phyloP scores from a whole-genome alignment of 2,329 filamentous ascomycete species.

The Oidium heveae region DNA sequence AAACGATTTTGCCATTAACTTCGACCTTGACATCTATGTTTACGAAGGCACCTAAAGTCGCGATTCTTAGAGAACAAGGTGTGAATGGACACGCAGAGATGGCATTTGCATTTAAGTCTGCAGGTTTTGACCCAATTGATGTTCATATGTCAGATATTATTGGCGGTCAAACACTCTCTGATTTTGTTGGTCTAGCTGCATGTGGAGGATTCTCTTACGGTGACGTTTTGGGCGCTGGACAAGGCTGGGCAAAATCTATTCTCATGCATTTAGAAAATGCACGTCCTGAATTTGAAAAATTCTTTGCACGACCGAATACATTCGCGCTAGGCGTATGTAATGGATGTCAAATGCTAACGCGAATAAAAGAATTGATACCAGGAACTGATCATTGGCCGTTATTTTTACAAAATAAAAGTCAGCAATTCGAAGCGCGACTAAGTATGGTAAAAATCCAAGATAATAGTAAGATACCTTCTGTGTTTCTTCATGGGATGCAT shows the following conservation, averaged over 20 bases:
- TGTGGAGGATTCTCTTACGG: conserved; percentile 94
- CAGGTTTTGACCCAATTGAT: conserved; percentile 77
- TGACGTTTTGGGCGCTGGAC: conserved; percentile 67
- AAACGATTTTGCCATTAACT: conserved; percentile 46
- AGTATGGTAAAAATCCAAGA: conserved; percentile 64
- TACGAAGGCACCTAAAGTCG: conserved; percentile 43
- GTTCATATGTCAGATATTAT: conserved; percentile 93
- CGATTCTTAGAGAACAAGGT: conserved; percentile 84
- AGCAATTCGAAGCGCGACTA: conserved; percentile 76
- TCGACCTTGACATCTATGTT: conserved; percentile 25
- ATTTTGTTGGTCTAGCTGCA: conserved; percentile 74
- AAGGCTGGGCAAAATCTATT: conserved; percentile 88
- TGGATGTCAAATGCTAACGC: conserved; percentile 82
- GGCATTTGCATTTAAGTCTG: conserved; percentile 82
- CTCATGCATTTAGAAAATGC: conserved; percentile 52
- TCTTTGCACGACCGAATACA: conserved; percentile 73
- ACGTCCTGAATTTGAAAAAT: conserved; percentile 52
- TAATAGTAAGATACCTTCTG: conserved; percentile 31
- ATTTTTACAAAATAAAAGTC: conserved; percentile 61
- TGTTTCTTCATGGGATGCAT: conserved; percentile 78
- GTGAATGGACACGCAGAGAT: conserved; percentile 94
- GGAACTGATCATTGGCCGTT: conserved; percentile 65
- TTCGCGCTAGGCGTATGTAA: conserved; percentile 92
- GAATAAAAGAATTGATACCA: conserved; percentile 61
- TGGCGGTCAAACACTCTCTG: conserved; percentile 50